Percentiles rank a stretch among this genome's conserved stretches.
Conservation (phyloP, 345 rosid species). For the Erysimum cheiranthoides region DNA sequence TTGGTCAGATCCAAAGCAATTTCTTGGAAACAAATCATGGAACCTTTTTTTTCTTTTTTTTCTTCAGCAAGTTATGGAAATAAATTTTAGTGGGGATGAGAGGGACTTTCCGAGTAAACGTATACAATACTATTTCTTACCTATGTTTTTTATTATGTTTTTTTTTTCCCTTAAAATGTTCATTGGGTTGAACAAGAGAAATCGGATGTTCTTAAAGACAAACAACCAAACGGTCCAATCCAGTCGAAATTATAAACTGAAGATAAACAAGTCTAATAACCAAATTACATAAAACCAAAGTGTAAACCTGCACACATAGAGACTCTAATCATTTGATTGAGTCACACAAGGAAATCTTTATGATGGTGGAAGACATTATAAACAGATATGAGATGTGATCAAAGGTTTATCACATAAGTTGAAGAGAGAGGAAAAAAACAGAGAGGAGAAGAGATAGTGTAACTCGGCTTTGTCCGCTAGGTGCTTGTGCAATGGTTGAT, state of each 20-base stretch:
- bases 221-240: background rate
- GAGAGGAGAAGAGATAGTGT: slow-evolving; percentile 45
- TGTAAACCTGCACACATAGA: background rate
- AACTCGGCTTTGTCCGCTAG: slow-evolving; percentile 54
- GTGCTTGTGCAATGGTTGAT: slow-evolving; percentile 41
- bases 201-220: background rate
- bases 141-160: too few relatives aligned
- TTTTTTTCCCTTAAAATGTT: too few relatives aligned
- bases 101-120: too few relatives aligned
- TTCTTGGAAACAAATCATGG: too few relatives aligned
- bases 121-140: too few relatives aligned
- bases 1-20: too few relatives aligned
- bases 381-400: slow-evolving; percentile 1
- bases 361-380: background rate
- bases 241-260: background rate
- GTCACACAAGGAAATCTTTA: background rate
- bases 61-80: too few relatives aligned
- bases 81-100: too few relatives aligned
- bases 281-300: background rate
- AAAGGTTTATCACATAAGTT: slow-evolving; percentile 21
- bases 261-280: background rate
- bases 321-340: background rate
- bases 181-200: too few relatives aligned
- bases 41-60: too few relatives aligned
- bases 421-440: slow-evolving; percentile 42